Evolutionary conservation across 768 basidiomycete species (phyloP), one percentile per base, ranked within the genome.

Genomic region (Dioszegia aurantiaca): DNA sequence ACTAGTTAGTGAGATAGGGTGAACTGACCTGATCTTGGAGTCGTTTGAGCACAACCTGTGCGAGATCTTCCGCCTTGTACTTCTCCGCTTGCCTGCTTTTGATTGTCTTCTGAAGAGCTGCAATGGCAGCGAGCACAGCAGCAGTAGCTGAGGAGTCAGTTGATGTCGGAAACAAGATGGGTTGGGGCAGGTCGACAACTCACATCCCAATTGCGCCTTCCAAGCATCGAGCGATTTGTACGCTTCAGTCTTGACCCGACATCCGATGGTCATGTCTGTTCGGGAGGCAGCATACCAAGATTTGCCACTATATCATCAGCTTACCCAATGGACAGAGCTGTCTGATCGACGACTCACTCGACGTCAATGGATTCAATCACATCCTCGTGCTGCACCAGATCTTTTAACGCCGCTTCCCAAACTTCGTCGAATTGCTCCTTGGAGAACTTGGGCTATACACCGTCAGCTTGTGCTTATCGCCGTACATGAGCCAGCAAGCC

Each of bases 361-460:
- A 68, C 61, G 56, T 72, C 62, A 54, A 70, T 72, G 24, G 68
- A 58, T 51, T 70, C 61, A 14, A 75, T 53, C 19, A 77, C 69
- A 54, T 78, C 78, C 4, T 68, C 73, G 43, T 80, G 79, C 45
- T 64, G 61, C 28, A 76, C 70, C 36, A 80, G 63, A 63, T 80
- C 77, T 41, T 64, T 63, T 42, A 79, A 26, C 14, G 79, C 79
- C 1, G 74, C 72, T 19, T 76, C 71, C 44, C 77, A 74, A 45
- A 76, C 67, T n/a, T 77, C 74, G 9, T 74, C 66, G 21, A 75
- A 76, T 17, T 71, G 67, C n/a, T 66, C 60, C 19, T 53, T 41
- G 0, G 64, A 57, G 52, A 61, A 63, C 57, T 71, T 71, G 17
- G 60, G 61, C 64, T 65, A 47, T 17, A 30, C 21, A 23, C n/a